Percentiles rank a stretch among this genome's conserved stretches.
These are phyloP conservation scores for Knufia petricola DNA, from an alignment of 2,329 filamentous ascomycete species.

Conservation along the genomic window DNA sequence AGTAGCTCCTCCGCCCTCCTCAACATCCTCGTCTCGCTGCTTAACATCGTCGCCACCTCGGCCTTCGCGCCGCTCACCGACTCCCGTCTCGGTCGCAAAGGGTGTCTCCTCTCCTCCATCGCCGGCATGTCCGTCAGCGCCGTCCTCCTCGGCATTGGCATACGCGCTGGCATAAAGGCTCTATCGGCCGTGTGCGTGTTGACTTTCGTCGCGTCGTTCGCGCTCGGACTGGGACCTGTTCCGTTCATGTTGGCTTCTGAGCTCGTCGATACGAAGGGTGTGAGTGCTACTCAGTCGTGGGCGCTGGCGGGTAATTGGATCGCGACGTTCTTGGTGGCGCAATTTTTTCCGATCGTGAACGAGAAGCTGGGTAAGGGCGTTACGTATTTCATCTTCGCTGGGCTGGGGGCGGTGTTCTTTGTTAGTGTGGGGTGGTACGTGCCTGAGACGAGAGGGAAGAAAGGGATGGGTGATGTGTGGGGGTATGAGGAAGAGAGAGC, in stretches of 20 bases:
- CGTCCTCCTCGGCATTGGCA: conserved; percentile 68
- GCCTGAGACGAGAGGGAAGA: conserved; percentile 82
- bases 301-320: conserved; percentile 79
- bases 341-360: conserved; percentile 86
- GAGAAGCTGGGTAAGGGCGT: conserved; percentile 66
- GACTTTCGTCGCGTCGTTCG: conserved; percentile 81
- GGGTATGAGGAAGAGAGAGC: conserved; percentile 32
- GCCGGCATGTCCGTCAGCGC: conserved; percentile 74
- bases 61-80: conserved; percentile 78
- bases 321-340: conserved; percentile 85
- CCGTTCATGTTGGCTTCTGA: conserved; percentile 92
- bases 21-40: conserved; percentile 74
- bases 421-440: conserved; percentile 64
- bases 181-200: conserved; percentile 74
- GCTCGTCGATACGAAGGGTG: conserved; percentile 79
- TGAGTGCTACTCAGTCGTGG: conserved; percentile 85
- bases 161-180: conserved; percentile 60
- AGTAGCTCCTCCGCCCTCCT: conserved; percentile 72
- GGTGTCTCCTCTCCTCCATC: conserved; percentile 72
- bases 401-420: conserved; percentile 57
- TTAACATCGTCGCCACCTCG: conserved; percentile 77
- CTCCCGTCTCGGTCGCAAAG: conserved; percentile 68
- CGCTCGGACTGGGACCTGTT: conserved; percentile 80
- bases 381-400: conserved; percentile 86
- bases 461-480: conserved; percentile 84